Percentiles rank a stretch among this genome's conserved stretches.
phyloP scores from a whole-genome alignment of 192 early-diverging fungal species.

The Backusella circina region DNA sequence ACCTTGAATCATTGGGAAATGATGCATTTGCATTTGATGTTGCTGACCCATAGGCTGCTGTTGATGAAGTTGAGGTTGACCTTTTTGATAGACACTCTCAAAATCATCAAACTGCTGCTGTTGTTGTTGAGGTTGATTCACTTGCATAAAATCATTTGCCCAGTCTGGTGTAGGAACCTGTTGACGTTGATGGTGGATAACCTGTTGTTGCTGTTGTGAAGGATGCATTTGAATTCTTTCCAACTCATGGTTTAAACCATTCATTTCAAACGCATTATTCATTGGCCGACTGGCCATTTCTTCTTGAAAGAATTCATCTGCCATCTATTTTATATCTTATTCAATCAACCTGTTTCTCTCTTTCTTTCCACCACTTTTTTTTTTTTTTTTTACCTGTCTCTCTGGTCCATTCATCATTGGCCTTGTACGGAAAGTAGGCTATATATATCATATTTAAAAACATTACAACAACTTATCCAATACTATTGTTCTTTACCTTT shows the following conservation, averaged over 20 bases:
- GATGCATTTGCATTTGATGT: not conserved
- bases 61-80: conserved; percentile 2
- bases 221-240: conserved; percentile 41
- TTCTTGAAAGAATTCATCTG: conserved; percentile 53
- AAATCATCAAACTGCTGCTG: conserved; percentile 44
- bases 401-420: not conserved
- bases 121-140: conserved; percentile 8
- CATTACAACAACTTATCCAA: not conserved
- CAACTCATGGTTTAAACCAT: conserved; percentile 68
- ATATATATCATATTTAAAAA: not conserved
- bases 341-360: not conserved
- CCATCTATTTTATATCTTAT: conserved; percentile 35
- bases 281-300: conserved; percentile 21
- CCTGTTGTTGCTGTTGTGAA: not conserved
- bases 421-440: conserved; percentile 16
- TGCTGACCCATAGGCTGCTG: not conserved
- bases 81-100: conserved; percentile 36
- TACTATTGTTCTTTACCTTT: conserved; percentile 14
- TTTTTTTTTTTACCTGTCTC: not conserved
- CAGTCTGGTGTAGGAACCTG: conserved; percentile 45
- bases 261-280: conserved; percentile 60
- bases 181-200: not conserved
- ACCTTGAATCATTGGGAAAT: not conserved
- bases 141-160: conserved; percentile 65
- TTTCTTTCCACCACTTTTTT: not conserved